Percentiles rank a stretch among this genome's conserved stretches.
Conservation (phyloP, 768 basidiomycete genomes). For the Russula vinacea region DNA sequence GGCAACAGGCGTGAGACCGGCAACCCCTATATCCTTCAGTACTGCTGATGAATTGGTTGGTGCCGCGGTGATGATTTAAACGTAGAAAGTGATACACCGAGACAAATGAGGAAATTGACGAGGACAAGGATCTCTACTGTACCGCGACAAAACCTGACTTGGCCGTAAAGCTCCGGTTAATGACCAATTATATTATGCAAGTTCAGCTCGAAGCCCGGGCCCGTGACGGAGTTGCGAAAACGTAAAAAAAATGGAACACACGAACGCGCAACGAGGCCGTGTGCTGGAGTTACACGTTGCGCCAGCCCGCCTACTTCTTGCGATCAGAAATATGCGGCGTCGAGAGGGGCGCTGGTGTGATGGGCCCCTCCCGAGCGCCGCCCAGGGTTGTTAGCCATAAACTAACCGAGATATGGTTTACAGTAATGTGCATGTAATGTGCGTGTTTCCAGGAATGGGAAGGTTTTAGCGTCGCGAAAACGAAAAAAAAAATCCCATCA, state of each 20-base stretch:
- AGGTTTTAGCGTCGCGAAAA: not conserved
- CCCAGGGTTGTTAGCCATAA: not conserved
- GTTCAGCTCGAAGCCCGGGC: not conserved
- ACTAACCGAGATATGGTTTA: not conserved
- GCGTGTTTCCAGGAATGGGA: not conserved
- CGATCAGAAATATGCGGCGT: conserved; percentile 4
- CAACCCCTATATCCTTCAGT: not conserved
- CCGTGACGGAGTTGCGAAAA: not conserved
- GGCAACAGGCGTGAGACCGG: not conserved
- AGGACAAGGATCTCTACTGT: not conserved
- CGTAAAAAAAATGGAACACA: conserved; percentile 16
- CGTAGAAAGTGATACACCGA: not conserved
- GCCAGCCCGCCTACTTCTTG: not conserved
- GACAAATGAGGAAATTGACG: not conserved
- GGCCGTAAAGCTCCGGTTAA: not conserved
- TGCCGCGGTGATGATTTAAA: not conserved
- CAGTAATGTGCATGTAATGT: not conserved
- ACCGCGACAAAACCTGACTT: not conserved
- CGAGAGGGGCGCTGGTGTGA: not conserved
- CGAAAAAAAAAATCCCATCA: not conserved
- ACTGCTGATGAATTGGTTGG: not conserved
- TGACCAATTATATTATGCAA: not conserved
- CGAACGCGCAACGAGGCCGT: not conserved
- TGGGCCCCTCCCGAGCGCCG: not conserved
- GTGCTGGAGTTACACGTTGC: conserved; percentile 15